Conservation (phyloP, 208 protist species). For the Sergeia podlipaevii region DNA sequence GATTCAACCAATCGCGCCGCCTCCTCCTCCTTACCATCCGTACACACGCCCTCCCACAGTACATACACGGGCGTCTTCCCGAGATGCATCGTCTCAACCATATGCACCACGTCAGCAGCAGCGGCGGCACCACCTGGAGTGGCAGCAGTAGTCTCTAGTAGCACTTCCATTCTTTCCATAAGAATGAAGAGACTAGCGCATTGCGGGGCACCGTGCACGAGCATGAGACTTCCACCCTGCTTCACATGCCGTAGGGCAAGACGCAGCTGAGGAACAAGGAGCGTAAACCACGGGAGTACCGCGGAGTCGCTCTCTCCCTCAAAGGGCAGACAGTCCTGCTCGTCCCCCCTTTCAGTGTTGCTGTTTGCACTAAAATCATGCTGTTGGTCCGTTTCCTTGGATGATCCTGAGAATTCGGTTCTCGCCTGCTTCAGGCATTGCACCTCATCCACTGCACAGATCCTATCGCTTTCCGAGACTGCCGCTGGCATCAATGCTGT, state of each 20-base stretch:
- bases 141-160: background rate
- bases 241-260: conserved; percentile 37
- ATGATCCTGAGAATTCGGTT: too few relatives aligned
- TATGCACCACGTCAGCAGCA: conserved; percentile 6
- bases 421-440: too few relatives aligned
- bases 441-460: too few relatives aligned
- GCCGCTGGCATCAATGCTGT: background rate
- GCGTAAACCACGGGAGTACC: conserved; percentile 69
- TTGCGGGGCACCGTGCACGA: conserved; percentile 67
- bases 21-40: background rate
- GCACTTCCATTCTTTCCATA: conserved; percentile 32
- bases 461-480: background rate
- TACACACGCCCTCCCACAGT: conserved; percentile 22
- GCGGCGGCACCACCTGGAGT: background rate
- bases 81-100: conserved; percentile 71
- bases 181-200: conserved; percentile 73
- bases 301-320: background rate
- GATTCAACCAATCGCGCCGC: background rate
- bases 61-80: conserved; percentile 71
- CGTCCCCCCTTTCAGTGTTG: background rate
- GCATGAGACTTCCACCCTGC: conserved; percentile 55
- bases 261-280: conserved; percentile 72
- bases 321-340: background rate
- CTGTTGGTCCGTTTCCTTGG: too few relatives aligned
- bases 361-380: too few relatives aligned